Conservation (phyloP, 1,284 basidiomycete species). For the Leccinum fallax region DNA sequence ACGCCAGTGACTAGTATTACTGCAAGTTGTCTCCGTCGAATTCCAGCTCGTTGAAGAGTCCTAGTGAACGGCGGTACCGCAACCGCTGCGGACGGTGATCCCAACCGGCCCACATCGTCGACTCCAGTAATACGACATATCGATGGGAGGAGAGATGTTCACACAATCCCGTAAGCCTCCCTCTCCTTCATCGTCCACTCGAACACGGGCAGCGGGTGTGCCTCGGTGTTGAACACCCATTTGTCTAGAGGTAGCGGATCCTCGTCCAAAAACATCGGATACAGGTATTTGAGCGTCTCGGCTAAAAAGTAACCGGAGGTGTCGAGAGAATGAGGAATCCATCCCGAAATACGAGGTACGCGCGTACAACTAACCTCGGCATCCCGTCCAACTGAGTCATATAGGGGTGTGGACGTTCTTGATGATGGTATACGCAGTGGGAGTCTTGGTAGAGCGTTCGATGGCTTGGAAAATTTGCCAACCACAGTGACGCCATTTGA, state of each 20-base stretch:
- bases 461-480: conserved; percentile 77
- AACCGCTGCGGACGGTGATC: too few species aligned
- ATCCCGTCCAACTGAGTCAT: conserved; percentile 20
- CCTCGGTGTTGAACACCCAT: conserved; percentile 88
- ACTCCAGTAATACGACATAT: too few species aligned
- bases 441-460: conserved; percentile 54
- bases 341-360: neutral
- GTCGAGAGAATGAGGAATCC: neutral
- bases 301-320: conserved; percentile 65
- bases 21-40: too few species aligned
- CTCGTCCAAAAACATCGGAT: conserved; percentile 59
- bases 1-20: too few species aligned
- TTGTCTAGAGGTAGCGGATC: conserved; percentile 64
- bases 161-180: conserved; percentile 36
- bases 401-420: conserved; percentile 44
- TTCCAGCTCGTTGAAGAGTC: too few species aligned
- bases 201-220: conserved; percentile 75
- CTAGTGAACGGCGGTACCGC: too few species aligned
- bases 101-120: too few species aligned
- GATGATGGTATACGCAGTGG: conserved; percentile 61
- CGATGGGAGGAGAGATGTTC: neutral
- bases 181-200: conserved; percentile 58
- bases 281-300: conserved; percentile 74
- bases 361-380: conserved; percentile 11
- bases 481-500: conserved; percentile 72